Base-by-base conservation (phyloP, 179 eudicot genomes). In the Beta macrorhiza region DNA sequence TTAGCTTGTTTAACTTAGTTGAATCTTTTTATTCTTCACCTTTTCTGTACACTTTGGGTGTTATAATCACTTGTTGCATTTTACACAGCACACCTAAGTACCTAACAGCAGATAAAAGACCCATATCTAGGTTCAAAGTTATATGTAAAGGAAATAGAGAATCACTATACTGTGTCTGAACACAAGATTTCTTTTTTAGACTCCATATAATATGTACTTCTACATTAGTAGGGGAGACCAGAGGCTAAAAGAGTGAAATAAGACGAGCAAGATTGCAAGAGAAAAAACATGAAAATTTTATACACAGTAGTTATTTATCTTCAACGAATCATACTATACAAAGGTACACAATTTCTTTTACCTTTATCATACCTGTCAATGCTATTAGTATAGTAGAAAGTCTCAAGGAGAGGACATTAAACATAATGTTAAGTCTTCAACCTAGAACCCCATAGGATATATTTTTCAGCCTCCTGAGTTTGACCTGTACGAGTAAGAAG, bases 401-500 rank as follows among this genome's bases (percentile, higher is more conserved):
- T 11, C 56, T 20, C 20, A 67, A 37, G 14, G 57, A 13, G 20
- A 47, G 25, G 37, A 49, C 22, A 67, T 68, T 47, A 75, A 44
- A 49, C 11, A 45, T 62, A 10, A 71, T 11, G 44, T 77, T 58
- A 81, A 20, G 72, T 77, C 51, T 79, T 82, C 67, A 81, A 75
- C 68, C 25, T 74, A 4, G 92, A 81, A 75, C 89, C 84, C 81
- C 88, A 75, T 70, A 65, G 81, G 61, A 85, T 76, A 79, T 88
- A 92, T 63, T 78, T 83, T 80, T 92, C 81, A 78, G 95, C 95
- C 78, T 90, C 97, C 78, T 87, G 83, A 3, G 73, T 47, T 1
- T 83, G 93, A 77, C 95, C 97, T 2, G 74, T 45, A 57, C 89
- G 88, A 67, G 80, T 84, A 65, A 92, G 89, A 78, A 94, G 85